Base-by-base conservation (phyloP, 495 filamentous ascomycete genomes). In the Aspergillus cavernicola region DNA sequence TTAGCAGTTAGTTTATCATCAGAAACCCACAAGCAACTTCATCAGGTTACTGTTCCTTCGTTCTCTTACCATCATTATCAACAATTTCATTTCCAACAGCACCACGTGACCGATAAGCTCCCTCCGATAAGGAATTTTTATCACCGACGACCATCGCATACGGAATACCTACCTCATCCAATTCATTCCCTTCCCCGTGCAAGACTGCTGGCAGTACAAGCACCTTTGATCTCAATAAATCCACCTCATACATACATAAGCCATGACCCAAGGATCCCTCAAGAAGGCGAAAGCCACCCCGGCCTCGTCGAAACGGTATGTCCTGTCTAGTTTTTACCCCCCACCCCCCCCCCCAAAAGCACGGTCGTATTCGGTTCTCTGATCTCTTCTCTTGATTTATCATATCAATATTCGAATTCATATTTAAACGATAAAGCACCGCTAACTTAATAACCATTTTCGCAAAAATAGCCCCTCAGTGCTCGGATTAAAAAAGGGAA, bases 401-500 rank as follows among this genome's bases (percentile, higher is more conserved):
- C n/a, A n/a, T n/a, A n/a, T n/a, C n/a, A n/a, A n/a, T n/a, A n/a
- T n/a, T n/a, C n/a, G n/a, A n/a, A n/a, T n/a, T n/a, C n/a, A n/a
- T n/a, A n/a, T n/a, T n/a, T n/a, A n/a, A n/a, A n/a, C n/a, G n/a
- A n/a, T n/a, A n/a, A n/a, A n/a, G n/a, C n/a, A n/a, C n/a, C n/a
- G n/a, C n/a, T n/a, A n/a, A n/a, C n/a, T n/a, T n/a, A n/a, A n/a
- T n/a, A n/a, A n/a, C n/a, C n/a, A n/a, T n/a, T 42, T 37, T n/a
- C n/a, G n/a, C n/a, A n/a, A n/a, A 38, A 50, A 44, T 47, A 54
- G 57, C 12, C 43, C 52, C 58, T 53, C 41, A 35, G 39, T 50
- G 6, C 52, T 59, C 50, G 59, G 60, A 11, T 67, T 80, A 13
- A 84, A 83, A 65, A 81, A 77, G n/a, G 84, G 85, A 19, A 62